Conservation (phyloP, 768 basidiomycete species). For the Tricholoma sp. region DNA sequence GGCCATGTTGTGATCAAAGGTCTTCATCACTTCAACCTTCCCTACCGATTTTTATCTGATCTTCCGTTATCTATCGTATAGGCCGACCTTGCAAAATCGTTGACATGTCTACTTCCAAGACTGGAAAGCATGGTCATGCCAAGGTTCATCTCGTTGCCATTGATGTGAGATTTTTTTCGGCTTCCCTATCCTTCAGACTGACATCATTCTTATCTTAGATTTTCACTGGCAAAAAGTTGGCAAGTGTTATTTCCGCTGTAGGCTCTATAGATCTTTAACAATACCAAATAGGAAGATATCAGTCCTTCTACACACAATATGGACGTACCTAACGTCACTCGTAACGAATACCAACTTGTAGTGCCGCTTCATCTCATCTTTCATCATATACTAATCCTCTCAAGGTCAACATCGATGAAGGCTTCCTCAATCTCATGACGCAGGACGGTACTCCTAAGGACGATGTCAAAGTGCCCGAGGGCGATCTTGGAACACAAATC, state of each 20-base stretch:
- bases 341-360: constrained; percentile 90
- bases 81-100: constrained; percentile 97
- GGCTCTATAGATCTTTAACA: background rate
- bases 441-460: constrained; percentile 79
- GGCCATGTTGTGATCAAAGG: constrained; percentile 97
- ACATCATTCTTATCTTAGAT: constrained; percentile 50
- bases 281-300: constrained; percentile 73
- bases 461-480: constrained; percentile 91
- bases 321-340: constrained; percentile 93
- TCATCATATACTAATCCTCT: constrained; percentile 4
- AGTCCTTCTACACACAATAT: constrained; percentile 99
- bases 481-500: constrained; percentile 74
- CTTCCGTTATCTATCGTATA: constrained; percentile 21
- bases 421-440: constrained; percentile 92
- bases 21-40: constrained; percentile 16
- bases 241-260: constrained; percentile 33
- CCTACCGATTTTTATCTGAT: background rate
- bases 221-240: constrained; percentile 97
- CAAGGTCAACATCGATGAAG: constrained; percentile 88
- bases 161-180: constrained; percentile 61
- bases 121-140: constrained; percentile 99
- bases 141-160: constrained; percentile 97
- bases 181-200: constrained; percentile 3
- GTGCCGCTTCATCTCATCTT: constrained; percentile 17
- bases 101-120: constrained; percentile 99